Conservation (phyloP, 495 filamentous ascomycete genomes). For the Penicillium simplicissimum region DNA sequence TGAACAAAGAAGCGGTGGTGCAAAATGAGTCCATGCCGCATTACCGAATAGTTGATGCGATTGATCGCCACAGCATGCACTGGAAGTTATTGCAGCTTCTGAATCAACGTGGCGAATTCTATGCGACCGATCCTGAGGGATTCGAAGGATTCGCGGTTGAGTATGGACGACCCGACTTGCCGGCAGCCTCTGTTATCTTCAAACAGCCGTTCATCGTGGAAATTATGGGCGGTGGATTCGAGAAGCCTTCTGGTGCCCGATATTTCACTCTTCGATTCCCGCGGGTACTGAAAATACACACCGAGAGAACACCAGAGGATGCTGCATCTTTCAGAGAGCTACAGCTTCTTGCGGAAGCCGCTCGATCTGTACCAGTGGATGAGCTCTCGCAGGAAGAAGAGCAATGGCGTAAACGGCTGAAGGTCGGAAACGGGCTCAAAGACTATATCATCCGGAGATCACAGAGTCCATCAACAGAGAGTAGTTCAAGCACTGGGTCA, state of each 20-base stretch:
- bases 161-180: constrained; percentile 29
- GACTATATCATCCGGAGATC: constrained; percentile 34
- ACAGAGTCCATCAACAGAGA: constrained; percentile 23
- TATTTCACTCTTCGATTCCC: constrained; percentile 67
- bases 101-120: constrained; percentile 53
- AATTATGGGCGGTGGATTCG: constrained; percentile 63
- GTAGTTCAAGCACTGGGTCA: constrained; percentile 14
- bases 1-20: constrained; percentile 66
- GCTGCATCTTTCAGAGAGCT: constrained; percentile 56
- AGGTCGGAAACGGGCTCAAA: constrained; percentile 40
- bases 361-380: constrained; percentile 39
- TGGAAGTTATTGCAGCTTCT: constrained; percentile 49
- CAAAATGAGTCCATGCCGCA: constrained; percentile 53
- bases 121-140: constrained; percentile 25
- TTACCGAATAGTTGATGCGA: constrained; percentile 64
- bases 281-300: constrained; percentile 61
- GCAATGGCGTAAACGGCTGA: constrained; percentile 56
- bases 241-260: constrained; percentile 56
- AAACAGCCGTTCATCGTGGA: constrained; percentile 65
- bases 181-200: constrained; percentile 51
- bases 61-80: constrained; percentile 53
- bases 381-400: constrained; percentile 53
- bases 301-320: constrained; percentile 58
- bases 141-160: constrained; percentile 37
- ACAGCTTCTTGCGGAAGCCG: constrained; percentile 52